Percentiles rank a stretch among this genome's conserved stretches.
These are phyloP conservation scores for Eragrostis curvula DNA, from an alignment of 176 grass and related monocot species.

Conservation along the genomic window DNA sequence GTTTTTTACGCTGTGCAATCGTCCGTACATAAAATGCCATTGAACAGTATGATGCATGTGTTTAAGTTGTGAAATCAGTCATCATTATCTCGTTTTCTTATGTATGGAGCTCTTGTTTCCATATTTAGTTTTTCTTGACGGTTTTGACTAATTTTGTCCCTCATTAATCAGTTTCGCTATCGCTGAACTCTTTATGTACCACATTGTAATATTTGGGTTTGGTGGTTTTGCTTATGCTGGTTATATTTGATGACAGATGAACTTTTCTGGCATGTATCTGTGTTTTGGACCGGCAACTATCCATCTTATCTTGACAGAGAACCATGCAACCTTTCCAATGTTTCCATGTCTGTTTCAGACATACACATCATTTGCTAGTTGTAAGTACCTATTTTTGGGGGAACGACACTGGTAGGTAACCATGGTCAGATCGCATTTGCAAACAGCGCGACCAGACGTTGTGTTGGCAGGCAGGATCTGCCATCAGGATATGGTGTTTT, in stretches of 20 bases:
- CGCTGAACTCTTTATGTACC: neutral
- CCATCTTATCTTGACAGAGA: neutral
- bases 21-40: neutral
- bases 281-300: neutral
- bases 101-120: neutral
- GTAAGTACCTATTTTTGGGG: neutral
- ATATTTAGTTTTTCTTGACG: neutral
- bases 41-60: neutral
- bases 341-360: neutral
- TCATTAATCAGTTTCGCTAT: neutral
- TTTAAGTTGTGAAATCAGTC: neutral
- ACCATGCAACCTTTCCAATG: neutral
- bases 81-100: neutral
- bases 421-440: constrained; percentile 36
- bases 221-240: neutral
- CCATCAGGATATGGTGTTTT: constrained; percentile 34
- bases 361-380: constrained; percentile 8
- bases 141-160: neutral
- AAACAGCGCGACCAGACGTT: constrained; percentile 42
- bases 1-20: neutral
- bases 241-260: neutral
- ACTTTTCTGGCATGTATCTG: neutral
- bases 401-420: constrained; percentile 8
- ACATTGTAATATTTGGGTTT: neutral
- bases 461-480: constrained; percentile 47